Conservation (phyloP, 164 flowering plant species). For the Stephania yunnanensis region DNA sequence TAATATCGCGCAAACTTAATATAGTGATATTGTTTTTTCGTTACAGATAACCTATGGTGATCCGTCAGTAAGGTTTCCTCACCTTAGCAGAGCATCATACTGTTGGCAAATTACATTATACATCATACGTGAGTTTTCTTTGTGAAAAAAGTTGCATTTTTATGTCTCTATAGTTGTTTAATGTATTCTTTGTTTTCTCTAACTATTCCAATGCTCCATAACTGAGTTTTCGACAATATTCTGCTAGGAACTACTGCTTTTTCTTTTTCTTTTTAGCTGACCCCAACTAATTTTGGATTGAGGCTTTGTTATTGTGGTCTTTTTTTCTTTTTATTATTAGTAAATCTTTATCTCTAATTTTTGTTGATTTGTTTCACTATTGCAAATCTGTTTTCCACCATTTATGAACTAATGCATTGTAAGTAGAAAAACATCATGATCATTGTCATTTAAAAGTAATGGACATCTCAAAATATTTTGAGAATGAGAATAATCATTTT, state of each 20-base stretch:
- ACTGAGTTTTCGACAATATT: neutral
- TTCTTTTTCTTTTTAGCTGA: neutral
- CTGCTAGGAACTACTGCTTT: neutral
- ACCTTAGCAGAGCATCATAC: conserved; percentile 54
- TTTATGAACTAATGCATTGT: no score
- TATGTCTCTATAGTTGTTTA: neutral
- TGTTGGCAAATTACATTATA: conserved; percentile 65
- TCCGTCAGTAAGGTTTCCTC: conserved; percentile 79
- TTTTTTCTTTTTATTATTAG: neutral
- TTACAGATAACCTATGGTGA: conserved; percentile 92
- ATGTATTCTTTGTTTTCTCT: neutral
- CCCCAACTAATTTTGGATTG: no score
- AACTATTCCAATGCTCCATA: neutral
- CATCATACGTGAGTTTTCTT: conserved; percentile 64
- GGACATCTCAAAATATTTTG: neutral
- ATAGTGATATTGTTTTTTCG: neutral
- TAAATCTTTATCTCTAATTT: neutral
- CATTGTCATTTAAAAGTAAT: neutral
- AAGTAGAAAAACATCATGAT: neutral
- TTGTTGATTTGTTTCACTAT: neutral
- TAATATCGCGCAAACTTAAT: conserved; percentile 6
- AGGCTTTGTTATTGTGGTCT: no score
- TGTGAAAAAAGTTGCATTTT: neutral
- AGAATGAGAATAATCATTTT: neutral
- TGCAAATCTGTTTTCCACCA: neutral